Evolutionary conservation across 2,329 filamentous ascomycete species (phyloP), one percentile per base, ranked within the genome.

Genomic region (Chrysoporthe puriensis): DNA sequence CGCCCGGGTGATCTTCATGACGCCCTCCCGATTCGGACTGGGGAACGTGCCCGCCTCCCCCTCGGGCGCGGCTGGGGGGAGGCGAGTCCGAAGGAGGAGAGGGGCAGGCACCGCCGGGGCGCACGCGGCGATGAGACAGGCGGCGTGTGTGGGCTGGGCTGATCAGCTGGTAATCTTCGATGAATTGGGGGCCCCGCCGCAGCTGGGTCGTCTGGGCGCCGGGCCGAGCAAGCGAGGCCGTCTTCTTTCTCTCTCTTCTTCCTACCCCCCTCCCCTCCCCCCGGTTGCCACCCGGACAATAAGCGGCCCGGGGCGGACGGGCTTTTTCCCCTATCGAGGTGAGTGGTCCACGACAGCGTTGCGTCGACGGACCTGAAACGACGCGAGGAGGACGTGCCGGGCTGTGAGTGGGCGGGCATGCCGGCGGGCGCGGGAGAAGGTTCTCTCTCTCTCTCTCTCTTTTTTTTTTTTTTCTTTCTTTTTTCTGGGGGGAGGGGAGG

Each of bases 1-100:
- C 21, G 8, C 16, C 54, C 32, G 34, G 54, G 32, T 34, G 54
- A 57, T 57, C 32, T 57, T 57, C 54, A 57, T 40, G 54, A 40
- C 34, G 54, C 40, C 14, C 54, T 13, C 54, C 54, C 54, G 34
- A 57, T 57, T 40, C 16, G 34, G 54, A 40, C 34, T 36, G 54
- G 54, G 54, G 34, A 34, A 54, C 21, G 26, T 13, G 21, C 21
- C n/a, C 48, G 21, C 48, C 48, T 21, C 48, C 21, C 32, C 32
- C 48, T 52, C 21, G 26, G 18, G 48, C 21, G 46, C 7, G 16
- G 50, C 21, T 32, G 26, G 21, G 34, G 54, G 34, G 13, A 57
- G 54, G 50, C 50, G 50, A 54, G 26, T 32, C 50, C 50, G 54
- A 57, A 40, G 18, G 54, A 40, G 54, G 16, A 9, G 26, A 3